A percentile compares a stretch with the other conserved stretches of the same genome.
Evolutionary conservation across 2,329 filamentous ascomycete genomes (phyloP).

Genomic region (Didymellaceae sp.): DNA sequence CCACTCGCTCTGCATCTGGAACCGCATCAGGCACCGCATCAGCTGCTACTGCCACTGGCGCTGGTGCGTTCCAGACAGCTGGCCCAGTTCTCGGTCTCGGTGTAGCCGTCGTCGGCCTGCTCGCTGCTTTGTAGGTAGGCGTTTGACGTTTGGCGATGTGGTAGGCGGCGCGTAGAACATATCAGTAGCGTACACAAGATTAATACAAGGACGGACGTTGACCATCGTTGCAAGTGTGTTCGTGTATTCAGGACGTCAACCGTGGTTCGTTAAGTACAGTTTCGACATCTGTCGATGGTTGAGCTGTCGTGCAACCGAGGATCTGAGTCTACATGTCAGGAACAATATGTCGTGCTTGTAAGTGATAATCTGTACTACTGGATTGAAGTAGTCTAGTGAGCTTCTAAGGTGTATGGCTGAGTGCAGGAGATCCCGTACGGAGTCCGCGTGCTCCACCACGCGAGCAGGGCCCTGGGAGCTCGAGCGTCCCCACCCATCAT

Average conservation of each 20-base stretch:
- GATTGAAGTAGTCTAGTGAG: background rate
- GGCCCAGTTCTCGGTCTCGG: conserved; percentile 34
- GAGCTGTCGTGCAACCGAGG: no score
- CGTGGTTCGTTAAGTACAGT: no score
- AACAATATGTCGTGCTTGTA: background rate
- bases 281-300: no score
- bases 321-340: background rate
- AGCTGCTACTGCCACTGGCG: conserved; percentile 23
- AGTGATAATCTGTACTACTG: background rate
- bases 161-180: background rate
- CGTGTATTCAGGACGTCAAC: no score
- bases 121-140: conserved; percentile 40
- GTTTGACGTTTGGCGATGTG: background rate
- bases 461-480: no score
- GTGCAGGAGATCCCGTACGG: conserved; percentile 11
- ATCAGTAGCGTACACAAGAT: background rate
- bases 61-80: conserved; percentile 31
- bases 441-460: conserved; percentile 21
- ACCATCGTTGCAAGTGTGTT: no score
- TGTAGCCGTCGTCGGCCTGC: conserved; percentile 35
- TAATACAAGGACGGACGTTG: no score
- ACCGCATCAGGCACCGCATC: conserved; percentile 10
- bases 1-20: conserved; percentile 6
- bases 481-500: conserved; percentile 20
- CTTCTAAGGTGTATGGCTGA: conserved; percentile 2